Base-by-base conservation (phyloP, 163 green algal species). In the Scenedesmus sp. region DNA sequence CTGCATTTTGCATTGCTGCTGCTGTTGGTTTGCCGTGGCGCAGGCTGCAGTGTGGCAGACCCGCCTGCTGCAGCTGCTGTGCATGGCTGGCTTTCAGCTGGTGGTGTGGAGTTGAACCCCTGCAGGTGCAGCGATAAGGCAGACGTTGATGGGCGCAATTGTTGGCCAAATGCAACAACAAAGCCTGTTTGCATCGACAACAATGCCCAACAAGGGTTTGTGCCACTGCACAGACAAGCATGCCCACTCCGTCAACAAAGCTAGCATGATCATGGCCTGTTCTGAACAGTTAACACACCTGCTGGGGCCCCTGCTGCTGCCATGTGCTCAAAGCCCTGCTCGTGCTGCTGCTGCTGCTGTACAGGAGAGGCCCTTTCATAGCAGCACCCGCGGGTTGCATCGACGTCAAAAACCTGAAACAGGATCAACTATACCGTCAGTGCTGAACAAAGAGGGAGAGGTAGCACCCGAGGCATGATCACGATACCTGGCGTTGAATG, bases 11-110 rank as follows among this genome's bases (percentile, higher is more conserved):
- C 51, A 22, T 37, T 76, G 65, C 65, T 76, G 65, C 65, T 76
- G 65, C 24, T 76, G 65, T 76, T 76, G 65, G 30, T 10, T 37
- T 76, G 65, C 65, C 65, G 30, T 18, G 65, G 30, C 12, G 65
- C 65, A 76, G 65, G 65, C 65, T 76, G 65, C 65, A 76, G 65
- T 16, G 65, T 76, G 65, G 65, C 65, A 76, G 65, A 76, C 12
- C 26, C 65, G 30, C 65, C 65, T 37, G 65, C 65, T 20, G 65
- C 65, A 18, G 65, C 6, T 40, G 65, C 65, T 76, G 65, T 40
- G 30, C 65, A 76, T 37, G 65, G 30, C 65, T 76, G 65, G 65
- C 65, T 40, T 26, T 76, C 65, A 76, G 30, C 65, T 37, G 65
- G 30, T 18, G 65, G 16, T 76, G 65, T 40, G 9, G 65, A 37